Percentiles rank a stretch among this genome's conserved stretches.
phyloP scores from a whole-genome alignment of 768 basidiomycete species.

The Clitopilus passeckerianus region DNA sequence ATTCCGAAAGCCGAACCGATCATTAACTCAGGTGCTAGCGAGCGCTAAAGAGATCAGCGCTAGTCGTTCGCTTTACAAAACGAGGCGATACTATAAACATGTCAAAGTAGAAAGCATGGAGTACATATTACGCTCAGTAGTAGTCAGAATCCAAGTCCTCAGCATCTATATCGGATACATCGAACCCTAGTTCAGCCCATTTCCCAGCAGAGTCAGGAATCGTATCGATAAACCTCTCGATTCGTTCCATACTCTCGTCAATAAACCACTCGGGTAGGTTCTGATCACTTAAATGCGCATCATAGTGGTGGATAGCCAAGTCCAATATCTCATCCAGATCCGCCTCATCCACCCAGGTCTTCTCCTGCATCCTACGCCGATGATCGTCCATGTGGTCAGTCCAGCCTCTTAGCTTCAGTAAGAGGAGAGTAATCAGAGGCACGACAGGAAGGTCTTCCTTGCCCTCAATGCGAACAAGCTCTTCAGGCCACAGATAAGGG shows the following conservation, averaged over 20 bases:
- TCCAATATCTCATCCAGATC: constrained; percentile 11
- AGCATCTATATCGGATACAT: background rate
- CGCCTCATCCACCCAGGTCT: constrained; percentile 9
- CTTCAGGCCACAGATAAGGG: constrained; percentile 2
- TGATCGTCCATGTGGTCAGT: constrained; percentile 5
- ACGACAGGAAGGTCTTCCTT: constrained; percentile 4
- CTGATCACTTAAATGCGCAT: background rate
- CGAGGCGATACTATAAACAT: no score
- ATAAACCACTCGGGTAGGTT: background rate
- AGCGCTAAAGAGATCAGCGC: no score
- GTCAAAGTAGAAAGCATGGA: background rate
- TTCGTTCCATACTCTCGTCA: background rate
- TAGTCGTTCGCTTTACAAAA: no score
- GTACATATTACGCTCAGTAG: background rate
- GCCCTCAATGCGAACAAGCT: background rate
- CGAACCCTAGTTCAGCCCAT: constrained; percentile 4
- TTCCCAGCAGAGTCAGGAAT: background rate
- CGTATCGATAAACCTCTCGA: background rate
- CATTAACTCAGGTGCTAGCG: no score
- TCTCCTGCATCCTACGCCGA: constrained; percentile 1
- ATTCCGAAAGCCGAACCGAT: no score
- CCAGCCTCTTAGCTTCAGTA: constrained; percentile 15
- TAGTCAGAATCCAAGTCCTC: background rate
- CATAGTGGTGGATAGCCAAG: constrained; percentile 1
- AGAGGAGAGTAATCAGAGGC: constrained; percentile 8